phyloP scores from a whole-genome alignment of 106 monocot genomes.

The Acorus gramineus region DNA sequence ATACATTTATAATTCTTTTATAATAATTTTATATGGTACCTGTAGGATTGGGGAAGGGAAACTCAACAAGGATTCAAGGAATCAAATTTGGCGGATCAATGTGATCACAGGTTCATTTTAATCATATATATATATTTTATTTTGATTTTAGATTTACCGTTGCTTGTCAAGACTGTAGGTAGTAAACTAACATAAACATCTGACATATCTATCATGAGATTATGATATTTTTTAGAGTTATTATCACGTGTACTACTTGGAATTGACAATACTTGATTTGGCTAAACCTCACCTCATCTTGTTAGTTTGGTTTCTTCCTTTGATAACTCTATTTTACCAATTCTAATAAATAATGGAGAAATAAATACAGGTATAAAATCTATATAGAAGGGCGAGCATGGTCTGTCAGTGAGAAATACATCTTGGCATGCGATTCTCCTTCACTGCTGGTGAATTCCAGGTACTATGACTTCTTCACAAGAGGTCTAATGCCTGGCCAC shows the following conservation, averaged over 20 bases:
- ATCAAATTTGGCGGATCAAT: constrained; percentile 62
- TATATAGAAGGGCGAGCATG: constrained; percentile 71
- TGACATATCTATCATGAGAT: too few relatives aligned
- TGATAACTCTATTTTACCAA: not conserved
- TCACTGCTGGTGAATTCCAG: constrained; percentile 31
- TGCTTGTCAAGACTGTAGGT: too few relatives aligned
- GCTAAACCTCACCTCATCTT: too few relatives aligned
- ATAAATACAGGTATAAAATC: constrained; percentile 54
- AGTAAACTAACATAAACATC: too few relatives aligned
- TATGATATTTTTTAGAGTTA: too few relatives aligned
- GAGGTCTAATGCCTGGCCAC: constrained; percentile 59
- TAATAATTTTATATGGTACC: not conserved
- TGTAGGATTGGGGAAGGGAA: constrained; percentile 57
- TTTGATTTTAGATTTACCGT: too few relatives aligned
- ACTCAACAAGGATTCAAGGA: constrained; percentile 42
- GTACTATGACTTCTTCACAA: constrained; percentile 58
- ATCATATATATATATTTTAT: too few relatives aligned
- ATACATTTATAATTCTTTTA: too few relatives aligned
- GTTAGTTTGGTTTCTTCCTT: too few relatives aligned
- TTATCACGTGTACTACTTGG: too few relatives aligned
- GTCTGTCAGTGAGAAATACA: constrained; percentile 89
- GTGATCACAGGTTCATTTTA: constrained; percentile 39
- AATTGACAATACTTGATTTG: too few relatives aligned
- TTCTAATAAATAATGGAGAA: not conserved
- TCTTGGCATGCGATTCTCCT: constrained; percentile 63